Conservation (phyloP, 805 yeast genomes). For the Ogataea haglerorum region DNA sequence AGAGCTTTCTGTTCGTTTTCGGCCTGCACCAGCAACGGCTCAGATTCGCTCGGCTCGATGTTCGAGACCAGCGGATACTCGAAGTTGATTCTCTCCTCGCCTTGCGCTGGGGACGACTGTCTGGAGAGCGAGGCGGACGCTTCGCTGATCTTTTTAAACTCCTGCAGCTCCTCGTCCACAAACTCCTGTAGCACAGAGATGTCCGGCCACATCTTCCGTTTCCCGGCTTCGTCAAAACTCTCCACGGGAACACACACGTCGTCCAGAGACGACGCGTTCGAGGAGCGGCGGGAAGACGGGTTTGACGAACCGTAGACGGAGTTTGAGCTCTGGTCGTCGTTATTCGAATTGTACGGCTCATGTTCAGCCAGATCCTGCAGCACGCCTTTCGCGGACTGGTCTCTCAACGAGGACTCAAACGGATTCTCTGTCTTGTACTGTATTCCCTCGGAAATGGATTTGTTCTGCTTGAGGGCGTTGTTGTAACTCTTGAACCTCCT, state of each 20-base stretch:
- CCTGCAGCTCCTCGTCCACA: constrained; percentile 61
- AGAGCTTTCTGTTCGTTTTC: constrained; percentile 56
- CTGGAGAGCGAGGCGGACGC: constrained; percentile 28
- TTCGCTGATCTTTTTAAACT: constrained; percentile 23
- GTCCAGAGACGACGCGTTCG: constrained; percentile 71
- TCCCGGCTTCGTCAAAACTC: constrained; percentile 35
- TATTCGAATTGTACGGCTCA: constrained; percentile 6
- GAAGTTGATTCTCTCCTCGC: constrained; percentile 35
- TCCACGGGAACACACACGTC: constrained; percentile 92
- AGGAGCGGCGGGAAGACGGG: constrained; percentile 58
- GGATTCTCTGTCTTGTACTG: constrained; percentile 19
- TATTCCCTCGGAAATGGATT: background rate
- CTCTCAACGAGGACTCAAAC: constrained; percentile 10
- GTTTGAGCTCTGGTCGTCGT: constrained; percentile 18
- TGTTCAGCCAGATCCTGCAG: background rate
- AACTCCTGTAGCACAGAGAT: constrained; percentile 70
- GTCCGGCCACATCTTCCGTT: constrained; percentile 75
- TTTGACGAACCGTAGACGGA: constrained; percentile 44
- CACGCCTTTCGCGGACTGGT: background rate
- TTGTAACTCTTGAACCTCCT: constrained; percentile 2
- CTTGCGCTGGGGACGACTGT: constrained; percentile 16
- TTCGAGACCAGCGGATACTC: constrained; percentile 35
- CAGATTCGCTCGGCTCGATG: constrained; percentile 29
- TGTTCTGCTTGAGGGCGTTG: constrained; percentile 11
- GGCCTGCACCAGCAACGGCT: constrained; percentile 28